Evolutionary conservation across 805 yeast genomes (phyloP).

Genomic region (Yarrowia deformans): DNA sequence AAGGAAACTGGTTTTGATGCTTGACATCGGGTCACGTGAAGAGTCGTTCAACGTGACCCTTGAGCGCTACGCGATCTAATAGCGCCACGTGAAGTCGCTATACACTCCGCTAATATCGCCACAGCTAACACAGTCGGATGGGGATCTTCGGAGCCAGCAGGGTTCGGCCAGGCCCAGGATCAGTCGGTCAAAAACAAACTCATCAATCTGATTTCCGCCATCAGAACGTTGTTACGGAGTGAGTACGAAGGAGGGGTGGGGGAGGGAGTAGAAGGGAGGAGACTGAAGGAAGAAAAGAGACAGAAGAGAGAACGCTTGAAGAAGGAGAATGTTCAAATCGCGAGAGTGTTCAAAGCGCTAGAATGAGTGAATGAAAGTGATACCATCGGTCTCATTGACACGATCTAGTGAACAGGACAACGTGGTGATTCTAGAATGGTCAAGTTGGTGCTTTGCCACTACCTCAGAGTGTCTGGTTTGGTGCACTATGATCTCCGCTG

Average conservation of each 20-base stretch:
- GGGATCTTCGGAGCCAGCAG: conserved; percentile 52
- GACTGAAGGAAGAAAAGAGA: neutral
- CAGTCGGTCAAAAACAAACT: conserved; percentile 64
- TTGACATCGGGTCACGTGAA: neutral
- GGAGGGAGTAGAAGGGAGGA: neutral
- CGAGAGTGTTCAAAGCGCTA: too few relatives aligned
- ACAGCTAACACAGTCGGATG: conserved; percentile 55
- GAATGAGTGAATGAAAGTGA: too few relatives aligned
- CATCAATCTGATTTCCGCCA: conserved; percentile 72
- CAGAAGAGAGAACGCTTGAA: neutral
- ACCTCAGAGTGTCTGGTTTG: too few relatives aligned
- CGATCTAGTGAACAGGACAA: too few relatives aligned
- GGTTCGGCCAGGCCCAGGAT: conserved; percentile 55
- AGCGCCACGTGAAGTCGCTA: too few relatives aligned
- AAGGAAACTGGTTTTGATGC: neutral
- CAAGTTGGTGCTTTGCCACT: too few relatives aligned
- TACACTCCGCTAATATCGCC: too few relatives aligned
- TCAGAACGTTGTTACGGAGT: conserved; percentile 75
- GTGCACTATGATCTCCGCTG: too few relatives aligned
- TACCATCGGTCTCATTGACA: too few relatives aligned
- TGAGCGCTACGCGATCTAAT: too few relatives aligned
- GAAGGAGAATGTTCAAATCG: neutral
- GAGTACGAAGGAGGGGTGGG: conserved; percentile 51
- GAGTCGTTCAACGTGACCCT: too few relatives aligned
- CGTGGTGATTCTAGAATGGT: neutral